Evolutionary conservation across 371 early-diverging fungal genomes (phyloP), one percentile per base, ranked within the genome.

Genomic region (Mortierella sp.): DNA sequence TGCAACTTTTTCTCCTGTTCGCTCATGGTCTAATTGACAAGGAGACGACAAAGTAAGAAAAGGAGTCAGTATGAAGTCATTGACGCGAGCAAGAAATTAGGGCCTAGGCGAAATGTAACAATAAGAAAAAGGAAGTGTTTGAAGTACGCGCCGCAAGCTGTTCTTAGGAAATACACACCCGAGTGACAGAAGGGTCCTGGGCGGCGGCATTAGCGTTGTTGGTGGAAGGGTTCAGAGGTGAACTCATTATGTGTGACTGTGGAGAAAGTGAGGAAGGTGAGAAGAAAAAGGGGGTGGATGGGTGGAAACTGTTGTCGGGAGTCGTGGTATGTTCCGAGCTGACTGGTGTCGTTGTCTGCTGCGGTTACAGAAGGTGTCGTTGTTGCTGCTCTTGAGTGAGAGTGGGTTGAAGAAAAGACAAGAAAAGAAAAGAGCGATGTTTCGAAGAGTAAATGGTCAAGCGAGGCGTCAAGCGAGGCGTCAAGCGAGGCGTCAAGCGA

Each of bases 1-100:
- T 95, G 95, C 78, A 95, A 87, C 79, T 92, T 92, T 80, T 89
- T 86, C 79, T 98, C 97, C 87, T 97, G 95, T 54, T 93, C 94
- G 31, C 86, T 91, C 73, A 96, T 82, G 88, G 93, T 90, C 95
- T 96, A 89, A 34, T 34, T 50, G 3, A 14, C 11, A 50, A 50
- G 37, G 61, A 61, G 31, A n/a, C 6, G 8, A 19, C 19, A 19
- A 8, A 37, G 43, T 4, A 53, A 40, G 54, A 69, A 37, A 61
- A 69, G 57, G 72, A n/a, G 64, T 78, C 73, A 69, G 54, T 54
- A 73, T 70, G 78, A 73, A 69, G 73, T 78, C 78, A 78, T 78
- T 50, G 1, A 11, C 71, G 10, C 48, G 1, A 37, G 6, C 43
- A 40, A 21, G 16, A 46, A 5, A 26, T 34, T 5, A 8, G 5